Evolutionary conservation across 2,329 filamentous ascomycete species (phyloP).

Genomic region (Talaromyces sp.): DNA sequence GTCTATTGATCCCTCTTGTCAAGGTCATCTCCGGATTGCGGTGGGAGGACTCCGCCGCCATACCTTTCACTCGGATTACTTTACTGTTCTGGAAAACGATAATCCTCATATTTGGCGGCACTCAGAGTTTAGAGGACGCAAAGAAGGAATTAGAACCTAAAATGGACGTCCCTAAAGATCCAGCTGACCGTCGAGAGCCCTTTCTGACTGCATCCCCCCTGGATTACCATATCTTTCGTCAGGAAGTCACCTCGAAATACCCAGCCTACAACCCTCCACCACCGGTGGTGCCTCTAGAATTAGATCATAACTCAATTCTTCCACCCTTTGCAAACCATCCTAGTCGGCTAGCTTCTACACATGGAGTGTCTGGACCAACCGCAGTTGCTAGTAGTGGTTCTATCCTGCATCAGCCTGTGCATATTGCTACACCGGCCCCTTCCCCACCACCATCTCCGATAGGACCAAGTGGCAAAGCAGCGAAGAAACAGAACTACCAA

Average conservation of each 20-base stretch:
- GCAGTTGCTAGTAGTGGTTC: slow-evolving; percentile 54
- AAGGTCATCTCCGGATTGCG: slow-evolving; percentile 63
- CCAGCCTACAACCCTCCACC: slow-evolving; percentile 89
- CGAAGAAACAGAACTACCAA: slow-evolving; percentile 98
- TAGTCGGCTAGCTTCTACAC: slow-evolving; percentile 55
- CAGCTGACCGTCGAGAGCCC: slow-evolving; percentile 59
- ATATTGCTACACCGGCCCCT: slow-evolving; percentile 96
- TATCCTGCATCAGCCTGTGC: slow-evolving; percentile 90
- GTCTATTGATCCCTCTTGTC: slow-evolving; percentile 66
- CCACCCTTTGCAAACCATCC: slow-evolving; percentile 76
- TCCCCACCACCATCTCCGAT: slow-evolving; percentile 91
- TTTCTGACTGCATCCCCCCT: slow-evolving; percentile 87
- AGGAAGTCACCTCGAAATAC: slow-evolving; percentile 97
- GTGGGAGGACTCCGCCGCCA: slow-evolving; percentile 57
- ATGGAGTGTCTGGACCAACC: slow-evolving; percentile 56
- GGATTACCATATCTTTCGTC: slow-evolving; percentile 92
- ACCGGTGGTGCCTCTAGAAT: slow-evolving; percentile 75
- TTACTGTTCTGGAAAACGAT: slow-evolving; percentile 89
- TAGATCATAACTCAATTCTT: slow-evolving; percentile 84
- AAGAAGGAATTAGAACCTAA: slow-evolving; percentile 61
- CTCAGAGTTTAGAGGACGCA: slow-evolving; percentile 63
- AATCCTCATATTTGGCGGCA: slow-evolving; percentile 77
- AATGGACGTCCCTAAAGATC: slow-evolving; percentile 45
- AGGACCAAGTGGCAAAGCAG: slow-evolving; percentile 76
- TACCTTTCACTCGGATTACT: slow-evolving; percentile 57